Base-by-base conservation (phyloP, 352 stramenopile species). In the Pythium utonaiense region DNA sequence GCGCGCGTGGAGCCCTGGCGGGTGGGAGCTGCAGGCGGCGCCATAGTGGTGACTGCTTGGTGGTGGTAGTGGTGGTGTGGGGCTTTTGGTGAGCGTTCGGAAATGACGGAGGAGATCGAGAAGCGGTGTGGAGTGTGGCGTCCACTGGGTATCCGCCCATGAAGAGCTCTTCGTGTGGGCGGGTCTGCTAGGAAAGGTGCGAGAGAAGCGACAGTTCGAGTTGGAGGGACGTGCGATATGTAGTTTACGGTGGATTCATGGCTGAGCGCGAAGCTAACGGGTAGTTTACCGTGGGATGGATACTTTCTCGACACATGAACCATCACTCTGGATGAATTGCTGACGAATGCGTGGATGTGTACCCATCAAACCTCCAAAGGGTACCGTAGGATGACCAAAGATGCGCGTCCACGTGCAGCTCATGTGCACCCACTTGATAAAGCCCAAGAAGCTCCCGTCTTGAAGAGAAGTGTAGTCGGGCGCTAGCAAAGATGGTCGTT, bases 311-410 rank as follows among this genome's bases (percentile, higher is more conserved):
- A 47, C 40, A 47, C 6, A 12, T 10, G 6, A 7, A 47, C 10
- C 40, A 47, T 47, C 17, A 47, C 10, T 47, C 40, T 47, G 6
- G 40, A 25, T 1, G 3, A 25, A 25, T 19, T 22, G n/a, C 16
- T 44, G 36, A 44, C 14, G 36, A 44, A 10, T 21, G n/a, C n/a
- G 9, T 47, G 40, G 40, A 47, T 47, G 40, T 47, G 40, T 47
- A 47, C 40, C 40, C 40, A 47, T 47, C 40, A 47, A 47, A 25
- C 25, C n/a, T n/a, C n/a, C n/a, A n/a, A n/a, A n/a, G n/a, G n/a
- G n/a, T n/a, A n/a, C n/a, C n/a, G n/a, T n/a, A n/a, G n/a, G n/a
- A n/a, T n/a, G n/a, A n/a, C n/a, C n/a, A n/a, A n/a, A n/a, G n/a
- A n/a, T n/a, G n/a, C n/a, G n/a, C n/a, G n/a, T n/a, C n/a, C n/a